phyloP scores from a whole-genome alignment of 768 basidiomycete genomes.

The Russula sp. region DNA sequence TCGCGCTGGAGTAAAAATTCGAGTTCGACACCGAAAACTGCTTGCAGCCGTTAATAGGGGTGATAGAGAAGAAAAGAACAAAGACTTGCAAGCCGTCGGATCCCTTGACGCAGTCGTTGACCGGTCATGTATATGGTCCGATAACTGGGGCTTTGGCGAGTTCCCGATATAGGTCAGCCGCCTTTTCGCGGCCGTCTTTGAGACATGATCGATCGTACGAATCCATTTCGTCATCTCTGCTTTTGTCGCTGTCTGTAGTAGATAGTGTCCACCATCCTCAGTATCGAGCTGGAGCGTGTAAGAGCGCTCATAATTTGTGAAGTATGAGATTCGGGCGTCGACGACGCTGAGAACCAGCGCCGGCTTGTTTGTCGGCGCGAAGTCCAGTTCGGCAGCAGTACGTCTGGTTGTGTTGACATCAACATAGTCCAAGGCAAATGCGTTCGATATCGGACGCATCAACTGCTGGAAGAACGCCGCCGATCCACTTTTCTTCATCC shows the following conservation, averaged over 20 bases:
- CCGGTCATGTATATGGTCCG: constrained; percentile 67
- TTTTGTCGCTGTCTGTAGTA: constrained; percentile 66
- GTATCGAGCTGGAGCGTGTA: constrained; percentile 80
- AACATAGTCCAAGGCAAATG: constrained; percentile 62
- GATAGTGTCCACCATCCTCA: constrained; percentile 80
- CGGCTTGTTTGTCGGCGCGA: constrained; percentile 64
- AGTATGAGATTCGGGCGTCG: constrained; percentile 62
- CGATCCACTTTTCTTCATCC: constrained; percentile 86
- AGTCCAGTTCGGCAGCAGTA: constrained; percentile 71
- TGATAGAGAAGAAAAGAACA: constrained; percentile 33
- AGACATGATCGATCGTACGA: constrained; percentile 62
- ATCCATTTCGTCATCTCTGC: constrained; percentile 76
- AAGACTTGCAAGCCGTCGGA: constrained; percentile 61
- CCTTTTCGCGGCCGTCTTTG: constrained; percentile 68
- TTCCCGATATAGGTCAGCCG: constrained; percentile 76
- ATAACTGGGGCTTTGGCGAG: constrained; percentile 62
- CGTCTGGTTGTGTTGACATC: constrained; percentile 41
- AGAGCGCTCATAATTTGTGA: constrained; percentile 76
- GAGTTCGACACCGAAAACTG: constrained; percentile 67
- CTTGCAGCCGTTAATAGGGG: neutral
- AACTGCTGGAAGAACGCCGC: constrained; percentile 74
- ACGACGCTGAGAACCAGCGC: constrained; percentile 68
- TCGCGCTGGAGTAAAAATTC: constrained; percentile 66
- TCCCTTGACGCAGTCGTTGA: constrained; percentile 57
- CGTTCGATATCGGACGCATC: constrained; percentile 86